Percentiles rank a stretch among this genome's conserved stretches.
Conservation (phyloP, 768 basidiomycete species). For the Rhodosporidiobolus odoratus region DNA sequence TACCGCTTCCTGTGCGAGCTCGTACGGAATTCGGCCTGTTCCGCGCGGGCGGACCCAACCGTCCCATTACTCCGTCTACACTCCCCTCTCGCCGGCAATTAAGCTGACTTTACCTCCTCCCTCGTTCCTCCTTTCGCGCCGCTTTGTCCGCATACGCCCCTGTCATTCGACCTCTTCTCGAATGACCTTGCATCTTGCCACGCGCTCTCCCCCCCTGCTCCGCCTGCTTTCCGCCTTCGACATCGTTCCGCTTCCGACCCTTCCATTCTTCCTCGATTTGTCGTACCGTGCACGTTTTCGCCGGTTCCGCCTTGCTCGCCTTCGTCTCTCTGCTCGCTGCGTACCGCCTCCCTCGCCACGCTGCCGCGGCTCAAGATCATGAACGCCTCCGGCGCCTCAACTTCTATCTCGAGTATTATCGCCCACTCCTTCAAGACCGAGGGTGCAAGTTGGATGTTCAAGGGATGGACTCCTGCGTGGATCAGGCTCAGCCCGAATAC, state of each 20-base stretch:
- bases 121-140: not conserved
- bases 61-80: too few species aligned
- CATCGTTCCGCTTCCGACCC: not conserved
- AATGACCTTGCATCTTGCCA: too few species aligned
- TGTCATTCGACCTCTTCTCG: too few species aligned
- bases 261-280: not conserved
- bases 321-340: too few species aligned
- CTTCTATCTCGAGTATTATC: constrained; percentile 24
- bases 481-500: constrained; percentile 40
- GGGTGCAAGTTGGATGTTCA: constrained; percentile 37
- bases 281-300: too few species aligned
- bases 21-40: too few species aligned
- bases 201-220: too few species aligned
- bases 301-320: too few species aligned
- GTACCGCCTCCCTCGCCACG: too few species aligned
- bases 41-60: too few species aligned
- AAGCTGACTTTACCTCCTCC: too few species aligned
- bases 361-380: constrained; percentile 42
- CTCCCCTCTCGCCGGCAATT: too few species aligned
- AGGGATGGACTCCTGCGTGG: constrained; percentile 42
- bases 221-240: not conserved
- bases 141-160: not conserved
- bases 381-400: constrained; percentile 32
- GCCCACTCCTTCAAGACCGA: constrained; percentile 37
- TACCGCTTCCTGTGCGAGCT: not conserved